phyloP scores from a whole-genome alignment of 192 early-diverging fungal species.

The Coemansia aciculifera region DNA sequence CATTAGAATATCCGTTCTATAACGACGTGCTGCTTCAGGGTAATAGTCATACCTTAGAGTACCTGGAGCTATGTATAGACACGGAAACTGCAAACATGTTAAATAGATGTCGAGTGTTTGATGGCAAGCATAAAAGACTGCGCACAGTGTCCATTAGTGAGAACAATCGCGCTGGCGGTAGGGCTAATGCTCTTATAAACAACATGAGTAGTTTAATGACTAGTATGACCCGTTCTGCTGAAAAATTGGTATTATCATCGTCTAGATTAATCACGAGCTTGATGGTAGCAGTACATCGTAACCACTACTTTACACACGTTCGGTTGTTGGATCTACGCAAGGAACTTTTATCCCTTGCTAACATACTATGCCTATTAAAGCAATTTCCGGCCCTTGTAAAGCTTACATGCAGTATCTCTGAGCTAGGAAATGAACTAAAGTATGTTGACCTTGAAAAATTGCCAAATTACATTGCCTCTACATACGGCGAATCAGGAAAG shows the following conservation, averaged over 20 bases:
- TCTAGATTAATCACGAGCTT: not conserved
- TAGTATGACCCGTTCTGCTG: no score
- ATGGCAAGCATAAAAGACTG: not conserved
- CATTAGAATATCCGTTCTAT: constrained; percentile 9
- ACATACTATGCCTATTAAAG: not conserved
- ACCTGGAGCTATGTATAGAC: not conserved
- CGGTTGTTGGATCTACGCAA: not conserved
- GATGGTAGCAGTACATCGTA: not conserved
- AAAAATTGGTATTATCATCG: not conserved
- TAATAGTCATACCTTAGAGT: constrained; percentile 4
- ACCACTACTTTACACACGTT: not conserved
- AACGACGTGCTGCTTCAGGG: constrained; percentile 13
- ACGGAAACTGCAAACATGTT: not conserved
- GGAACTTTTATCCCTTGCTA: not conserved
- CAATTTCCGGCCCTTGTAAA: not conserved
- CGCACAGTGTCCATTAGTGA: not conserved
- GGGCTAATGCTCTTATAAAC: no score
- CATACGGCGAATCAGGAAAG: not conserved
- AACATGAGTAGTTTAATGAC: not conserved
- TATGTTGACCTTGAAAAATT: not conserved
- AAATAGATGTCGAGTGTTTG: not conserved
- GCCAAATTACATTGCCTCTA: not conserved
- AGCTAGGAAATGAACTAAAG: not conserved
- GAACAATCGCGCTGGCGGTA: not conserved
- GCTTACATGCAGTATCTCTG: not conserved